These are phyloP conservation scores for Phytophthora boehmeriae DNA, from an alignment of 352 stramenopile species.

Conservation along the genomic window DNA sequence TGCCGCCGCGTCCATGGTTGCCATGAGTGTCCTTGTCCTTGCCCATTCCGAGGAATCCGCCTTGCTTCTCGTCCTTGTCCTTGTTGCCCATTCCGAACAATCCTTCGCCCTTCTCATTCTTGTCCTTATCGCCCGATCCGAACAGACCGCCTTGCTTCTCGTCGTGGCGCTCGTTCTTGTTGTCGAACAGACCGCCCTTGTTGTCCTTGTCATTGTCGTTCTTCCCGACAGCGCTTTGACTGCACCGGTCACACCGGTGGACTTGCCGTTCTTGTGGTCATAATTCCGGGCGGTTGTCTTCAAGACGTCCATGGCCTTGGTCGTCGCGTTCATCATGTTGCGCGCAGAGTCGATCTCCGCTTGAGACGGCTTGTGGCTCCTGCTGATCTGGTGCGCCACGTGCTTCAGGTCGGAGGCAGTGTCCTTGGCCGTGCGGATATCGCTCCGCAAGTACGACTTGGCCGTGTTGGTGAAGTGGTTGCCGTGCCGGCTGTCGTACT, in stretches of 20 bases:
- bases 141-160: not conserved
- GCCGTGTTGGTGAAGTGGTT: conserved; percentile 4
- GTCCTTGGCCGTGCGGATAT: conserved; percentile 1
- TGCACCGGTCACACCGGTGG: not conserved
- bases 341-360: not conserved
- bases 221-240: not conserved
- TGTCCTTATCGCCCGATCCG: not conserved
- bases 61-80: not conserved
- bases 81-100: not conserved
- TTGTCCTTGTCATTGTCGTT: not conserved
- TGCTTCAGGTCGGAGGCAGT: conserved; percentile 1
- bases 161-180: not conserved
- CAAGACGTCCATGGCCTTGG: not conserved
- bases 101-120: not conserved
- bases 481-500: conserved; percentile 1
- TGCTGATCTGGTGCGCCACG: not conserved
- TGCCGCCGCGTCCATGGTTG: not conserved
- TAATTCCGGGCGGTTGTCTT: conserved; percentile 1
- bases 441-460: not conserved
- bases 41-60: not conserved
- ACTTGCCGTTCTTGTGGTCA: not conserved
- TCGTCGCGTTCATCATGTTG: conserved; percentile 2
- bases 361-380: not conserved
- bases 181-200: not conserved
- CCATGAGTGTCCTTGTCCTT: not conserved